Evolutionary conservation across 208 protist species (phyloP).

Genomic region (Trypanosoma caninum): DNA sequence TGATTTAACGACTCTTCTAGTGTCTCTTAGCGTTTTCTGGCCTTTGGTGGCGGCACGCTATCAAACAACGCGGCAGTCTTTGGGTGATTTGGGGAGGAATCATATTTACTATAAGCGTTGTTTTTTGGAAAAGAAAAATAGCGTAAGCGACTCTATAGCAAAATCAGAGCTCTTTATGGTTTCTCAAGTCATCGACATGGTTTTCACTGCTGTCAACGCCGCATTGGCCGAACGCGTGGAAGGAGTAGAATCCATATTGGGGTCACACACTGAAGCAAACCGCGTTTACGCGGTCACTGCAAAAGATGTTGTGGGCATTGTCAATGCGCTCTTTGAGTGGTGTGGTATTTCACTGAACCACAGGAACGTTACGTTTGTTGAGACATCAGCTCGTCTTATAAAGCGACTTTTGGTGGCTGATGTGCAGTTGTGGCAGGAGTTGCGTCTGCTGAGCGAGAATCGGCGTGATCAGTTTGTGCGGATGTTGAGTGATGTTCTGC

Average conservation of each 20-base stretch:
- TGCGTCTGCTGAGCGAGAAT: conserved; percentile 28
- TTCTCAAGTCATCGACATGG: conserved; percentile 13
- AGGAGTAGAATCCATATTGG: neutral
- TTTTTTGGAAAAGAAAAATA: neutral
- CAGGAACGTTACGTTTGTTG: conserved; percentile 18
- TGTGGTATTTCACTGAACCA: conserved; percentile 5
- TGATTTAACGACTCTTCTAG: conserved; percentile 23
- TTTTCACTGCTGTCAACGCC: conserved; percentile 22
- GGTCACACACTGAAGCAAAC: neutral
- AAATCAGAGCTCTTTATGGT: conserved; percentile 23
- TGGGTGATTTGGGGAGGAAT: neutral
- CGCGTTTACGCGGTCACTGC: neutral
- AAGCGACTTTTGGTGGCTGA: conserved; percentile 61
- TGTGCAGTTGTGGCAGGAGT: conserved; percentile 37
- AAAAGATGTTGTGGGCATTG: conserved; percentile 19
- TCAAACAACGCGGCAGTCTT: conserved; percentile 1
- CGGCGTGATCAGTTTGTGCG: conserved; percentile 41
- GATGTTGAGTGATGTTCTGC: conserved; percentile 45
- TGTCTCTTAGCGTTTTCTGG: conserved; percentile 36
- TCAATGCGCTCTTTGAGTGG: conserved; percentile 27
- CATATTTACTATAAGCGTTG: too few relatives aligned
- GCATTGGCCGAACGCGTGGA: conserved; percentile 18
- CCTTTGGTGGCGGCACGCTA: conserved; percentile 31
- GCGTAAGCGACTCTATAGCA: conserved; percentile 5
- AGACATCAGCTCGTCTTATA: conserved; percentile 30